Evolutionary conservation across 2,329 filamentous ascomycete species (phyloP), one percentile per base, ranked within the genome.

Genomic region (Metarhizium humberi): DNA sequence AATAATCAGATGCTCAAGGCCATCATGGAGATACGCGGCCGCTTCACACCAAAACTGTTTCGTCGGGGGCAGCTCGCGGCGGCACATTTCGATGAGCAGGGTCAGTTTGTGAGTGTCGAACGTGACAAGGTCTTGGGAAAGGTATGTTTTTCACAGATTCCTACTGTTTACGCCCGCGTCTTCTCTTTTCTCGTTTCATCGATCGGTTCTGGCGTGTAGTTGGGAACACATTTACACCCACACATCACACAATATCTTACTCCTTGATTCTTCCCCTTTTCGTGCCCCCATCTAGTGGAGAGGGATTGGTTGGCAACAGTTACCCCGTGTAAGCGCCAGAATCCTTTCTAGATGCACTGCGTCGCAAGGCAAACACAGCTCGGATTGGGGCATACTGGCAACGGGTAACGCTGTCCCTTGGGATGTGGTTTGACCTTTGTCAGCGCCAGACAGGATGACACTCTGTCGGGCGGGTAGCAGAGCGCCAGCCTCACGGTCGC

Each of bases 1-100:
- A 99, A 99, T 76, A 99, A 99, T 67, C 91, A 96, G 74, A 99
- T 99, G 94, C 82, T 99, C 57, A 88, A 90, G 60, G 86, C 88
- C 20, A 96, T 99, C 63, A 95, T 96, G 85, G 92, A 99, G 68
- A 91, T 92, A 63, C 86, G 95, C 50, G 94, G 94, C 65, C 95
- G 92, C 71, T 86, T 96, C 59, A 92, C 90, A 34, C 84, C 88
- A 50, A 96, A 96, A 71, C 78, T 96, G 59, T 85, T 96, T 65
- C 90, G 90, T 63, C 87, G 88, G 53, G 90, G 92, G 3, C 80
- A 90, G 60, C 79, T 95, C 58, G 84, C 86, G 14, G 79, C 80
- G 46, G 76, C 86, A 66, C 89, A 96, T 71, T 96, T 96, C 69
- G 89, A 95, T 67, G 87, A 91, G 55, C 78, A 87, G 71, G 81